Percentiles rank a stretch among this genome's conserved stretches.
These are phyloP conservation scores for Porpolomopsis calyptriformis DNA, from an alignment of 768 basidiomycete species.

Conservation along the genomic window DNA sequence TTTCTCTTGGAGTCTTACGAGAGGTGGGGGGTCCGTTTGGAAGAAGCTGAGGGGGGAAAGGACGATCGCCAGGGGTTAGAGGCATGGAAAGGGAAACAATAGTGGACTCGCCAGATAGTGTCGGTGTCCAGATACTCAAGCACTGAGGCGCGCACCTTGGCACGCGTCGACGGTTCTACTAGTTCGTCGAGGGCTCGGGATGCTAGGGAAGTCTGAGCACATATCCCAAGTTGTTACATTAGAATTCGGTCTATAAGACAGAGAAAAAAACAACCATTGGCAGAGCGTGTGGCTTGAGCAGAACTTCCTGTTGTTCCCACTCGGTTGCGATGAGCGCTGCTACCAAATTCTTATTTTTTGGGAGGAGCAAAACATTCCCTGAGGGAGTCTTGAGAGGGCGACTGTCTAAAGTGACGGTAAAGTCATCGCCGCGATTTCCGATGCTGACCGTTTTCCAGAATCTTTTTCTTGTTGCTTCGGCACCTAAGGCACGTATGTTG, in stretches of 20 bases:
- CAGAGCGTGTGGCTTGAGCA: conserved; percentile 83
- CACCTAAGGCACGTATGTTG: conserved; percentile 38
- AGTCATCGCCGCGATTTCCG: conserved; percentile 40
- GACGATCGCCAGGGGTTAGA: not conserved
- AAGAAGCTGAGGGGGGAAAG: conserved; percentile 53
- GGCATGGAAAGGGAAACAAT: not conserved
- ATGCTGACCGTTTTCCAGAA: conserved; percentile 94
- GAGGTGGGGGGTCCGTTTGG: conserved; percentile 59
- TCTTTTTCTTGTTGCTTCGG: conserved; percentile 74
- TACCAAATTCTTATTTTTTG: conserved; percentile 55
- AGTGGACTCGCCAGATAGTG: conserved; percentile 60
- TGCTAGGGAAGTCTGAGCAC: conserved; percentile 63
- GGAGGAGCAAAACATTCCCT: conserved; percentile 67
- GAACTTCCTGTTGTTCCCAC: conserved; percentile 86
- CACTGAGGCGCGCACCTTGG: conserved; percentile 56
- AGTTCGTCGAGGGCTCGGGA: conserved; percentile 85
- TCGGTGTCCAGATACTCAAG: conserved; percentile 89
- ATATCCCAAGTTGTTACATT: conserved; percentile 21
- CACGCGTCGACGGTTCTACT: conserved; percentile 40
- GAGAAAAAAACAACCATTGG: conserved; percentile 57
- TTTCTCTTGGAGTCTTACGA: conserved; percentile 66
- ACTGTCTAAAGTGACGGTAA: conserved; percentile 68
- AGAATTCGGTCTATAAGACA: not conserved
- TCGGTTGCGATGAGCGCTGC: conserved; percentile 86
- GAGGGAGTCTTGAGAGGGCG: conserved; percentile 81